These are phyloP conservation scores for Cutaneotrichosporon daszewskae DNA, from an alignment of 1,284 basidiomycete genomes.

Conservation along the genomic window DNA sequence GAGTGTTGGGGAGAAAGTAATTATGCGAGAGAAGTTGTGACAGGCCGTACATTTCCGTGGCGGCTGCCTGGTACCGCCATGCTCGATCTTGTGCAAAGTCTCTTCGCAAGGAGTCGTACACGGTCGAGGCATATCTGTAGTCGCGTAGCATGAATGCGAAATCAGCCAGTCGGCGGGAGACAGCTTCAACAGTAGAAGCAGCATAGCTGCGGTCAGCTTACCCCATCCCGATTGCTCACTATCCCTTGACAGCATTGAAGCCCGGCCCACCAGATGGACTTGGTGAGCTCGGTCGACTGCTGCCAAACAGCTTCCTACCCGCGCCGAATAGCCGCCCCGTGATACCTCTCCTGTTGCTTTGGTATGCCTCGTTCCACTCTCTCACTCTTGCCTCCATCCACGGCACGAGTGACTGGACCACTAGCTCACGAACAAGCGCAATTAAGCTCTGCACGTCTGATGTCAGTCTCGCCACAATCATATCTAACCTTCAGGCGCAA, in stretches of 20 bases:
- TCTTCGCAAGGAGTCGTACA: conserved; percentile 82
- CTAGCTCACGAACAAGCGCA: conserved; percentile 80
- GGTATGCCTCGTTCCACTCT: conserved; percentile 91
- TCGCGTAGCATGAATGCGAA: conserved; percentile 91
- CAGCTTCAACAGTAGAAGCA: conserved; percentile 46
- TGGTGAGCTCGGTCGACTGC: conserved; percentile 41
- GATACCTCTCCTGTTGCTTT: conserved; percentile 74
- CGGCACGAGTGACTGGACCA: conserved; percentile 83
- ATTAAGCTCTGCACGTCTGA: conserved; percentile 78
- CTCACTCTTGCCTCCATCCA: conserved; percentile 94
- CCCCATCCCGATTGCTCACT: conserved; percentile 23
- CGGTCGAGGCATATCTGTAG: conserved; percentile 70
- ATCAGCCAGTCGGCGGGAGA: conserved; percentile 72
- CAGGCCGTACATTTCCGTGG: conserved; percentile 49
- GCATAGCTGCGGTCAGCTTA: conserved; percentile 45
- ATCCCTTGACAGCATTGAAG: conserved; percentile 42
- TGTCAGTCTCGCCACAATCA: too few relatives aligned
- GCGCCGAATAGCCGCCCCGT: conserved; percentile 83
- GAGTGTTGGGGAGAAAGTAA: conserved; percentile 39
- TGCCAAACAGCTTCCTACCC: conserved; percentile 52
- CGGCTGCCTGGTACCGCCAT: conserved; percentile 43
- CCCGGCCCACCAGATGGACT: conserved; percentile 28
- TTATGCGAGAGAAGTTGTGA: conserved; percentile 36
- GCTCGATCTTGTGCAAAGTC: conserved; percentile 53
- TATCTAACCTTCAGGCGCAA: conserved; percentile 64